Conservation (phyloP, 176 grass and related monocot species). For the Echinochloa phyllopogon region DNA sequence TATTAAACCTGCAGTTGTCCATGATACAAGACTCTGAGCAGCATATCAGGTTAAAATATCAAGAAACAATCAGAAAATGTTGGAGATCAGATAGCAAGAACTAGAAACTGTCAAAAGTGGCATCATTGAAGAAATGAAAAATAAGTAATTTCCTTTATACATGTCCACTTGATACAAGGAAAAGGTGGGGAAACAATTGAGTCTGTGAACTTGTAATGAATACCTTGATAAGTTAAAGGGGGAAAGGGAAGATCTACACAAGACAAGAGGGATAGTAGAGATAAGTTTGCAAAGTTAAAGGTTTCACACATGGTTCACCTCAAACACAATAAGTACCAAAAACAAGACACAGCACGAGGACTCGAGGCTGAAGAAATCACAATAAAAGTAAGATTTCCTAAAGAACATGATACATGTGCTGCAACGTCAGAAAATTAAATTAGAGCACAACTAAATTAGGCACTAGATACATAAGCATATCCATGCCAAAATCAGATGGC, state of each 20-base stretch:
- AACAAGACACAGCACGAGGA: background rate
- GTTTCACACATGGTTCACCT: background rate
- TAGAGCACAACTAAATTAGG: background rate
- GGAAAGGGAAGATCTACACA: background rate
- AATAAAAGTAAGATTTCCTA: background rate
- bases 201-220: background rate
- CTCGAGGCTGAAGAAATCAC: background rate
- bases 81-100: background rate
- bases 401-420: background rate
- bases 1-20: background rate
- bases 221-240: background rate
- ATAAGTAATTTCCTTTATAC: background rate
- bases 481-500: background rate
- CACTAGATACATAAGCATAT: constrained; percentile 11
- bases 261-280: background rate
- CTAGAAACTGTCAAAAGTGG: constrained; percentile 1
- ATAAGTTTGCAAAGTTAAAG: constrained; percentile 6
- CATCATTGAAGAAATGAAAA: background rate
- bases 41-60: constrained; percentile 18
- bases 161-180: background rate
- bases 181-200: background rate
- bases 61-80: background rate
- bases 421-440: background rate
- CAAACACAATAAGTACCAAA: background rate
- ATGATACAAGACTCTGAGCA: background rate